These are phyloP conservation scores for Pyricularia pennisetigena DNA, from an alignment of 2,329 filamentous ascomycete genomes.

Conservation along the genomic window DNA sequence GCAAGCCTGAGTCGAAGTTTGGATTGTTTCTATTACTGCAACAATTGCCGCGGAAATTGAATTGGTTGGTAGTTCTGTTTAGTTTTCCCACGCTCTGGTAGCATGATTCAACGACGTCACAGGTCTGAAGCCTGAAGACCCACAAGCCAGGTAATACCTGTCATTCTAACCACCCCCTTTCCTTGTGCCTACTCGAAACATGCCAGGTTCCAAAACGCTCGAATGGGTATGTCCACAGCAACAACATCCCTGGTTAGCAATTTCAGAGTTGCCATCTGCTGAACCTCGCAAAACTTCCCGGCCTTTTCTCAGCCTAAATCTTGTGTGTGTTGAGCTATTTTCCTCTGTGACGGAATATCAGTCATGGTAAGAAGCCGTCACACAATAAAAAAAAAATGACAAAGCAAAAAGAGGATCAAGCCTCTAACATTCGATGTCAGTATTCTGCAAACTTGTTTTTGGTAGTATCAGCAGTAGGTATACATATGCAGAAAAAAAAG, in stretches of 20 bases:
- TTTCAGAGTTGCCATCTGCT: not conserved
- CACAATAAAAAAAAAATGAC: too few relatives aligned
- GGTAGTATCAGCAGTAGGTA: not conserved
- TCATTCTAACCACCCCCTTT: not conserved
- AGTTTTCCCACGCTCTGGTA: not conserved
- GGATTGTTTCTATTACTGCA: not conserved
- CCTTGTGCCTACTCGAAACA: not conserved
- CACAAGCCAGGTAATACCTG: not conserved
- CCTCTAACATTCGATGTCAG: not conserved
- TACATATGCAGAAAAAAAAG: too few relatives aligned
- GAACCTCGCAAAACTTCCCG: not conserved
- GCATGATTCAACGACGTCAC: constrained; percentile 1
- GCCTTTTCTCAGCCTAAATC: not conserved
- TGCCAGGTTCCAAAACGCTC: not conserved
- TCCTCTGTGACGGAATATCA: not conserved
- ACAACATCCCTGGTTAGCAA: not conserved
- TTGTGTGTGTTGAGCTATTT: not conserved
- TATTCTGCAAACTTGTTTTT: not conserved
- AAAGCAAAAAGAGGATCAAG: not conserved
- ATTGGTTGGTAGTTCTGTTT: not conserved
- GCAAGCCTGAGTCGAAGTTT: not conserved
- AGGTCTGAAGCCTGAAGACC: not conserved
- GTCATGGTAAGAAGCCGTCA: too few relatives aligned
- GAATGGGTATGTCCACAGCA: not conserved
- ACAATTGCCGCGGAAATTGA: not conserved